Percentiles rank a stretch among this genome's conserved stretches.
Evolutionary conservation across 2,329 filamentous ascomycete genomes (phyloP).

Genomic region (Aspergillaceae sp.): DNA sequence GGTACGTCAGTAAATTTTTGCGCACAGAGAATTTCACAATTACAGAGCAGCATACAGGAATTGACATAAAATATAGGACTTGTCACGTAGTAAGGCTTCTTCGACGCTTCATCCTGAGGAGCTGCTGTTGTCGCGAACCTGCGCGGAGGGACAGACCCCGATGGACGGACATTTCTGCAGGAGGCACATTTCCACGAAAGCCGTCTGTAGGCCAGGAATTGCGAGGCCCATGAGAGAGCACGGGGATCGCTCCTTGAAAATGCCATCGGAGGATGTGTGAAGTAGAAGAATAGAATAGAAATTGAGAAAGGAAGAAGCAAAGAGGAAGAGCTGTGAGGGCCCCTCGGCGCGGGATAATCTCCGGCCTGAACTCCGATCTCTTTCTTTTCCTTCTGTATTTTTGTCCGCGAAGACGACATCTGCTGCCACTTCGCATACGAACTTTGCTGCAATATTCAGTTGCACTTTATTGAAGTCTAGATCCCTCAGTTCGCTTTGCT

Average conservation of each 20-base stretch:
- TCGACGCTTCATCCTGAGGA: constrained; percentile 9
- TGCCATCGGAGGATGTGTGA: constrained; percentile 14
- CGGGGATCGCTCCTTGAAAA: constrained; percentile 21
- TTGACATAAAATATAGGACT: constrained; percentile 99
- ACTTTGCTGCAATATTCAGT: not conserved
- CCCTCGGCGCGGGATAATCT: constrained; percentile 19
- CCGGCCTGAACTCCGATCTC: constrained; percentile 27
- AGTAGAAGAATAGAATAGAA: too few relatives aligned
- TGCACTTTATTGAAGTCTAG: too few relatives aligned
- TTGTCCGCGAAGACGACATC: not conserved
- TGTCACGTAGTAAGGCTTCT: constrained; percentile 89
- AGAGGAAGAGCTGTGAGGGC: constrained; percentile 9
- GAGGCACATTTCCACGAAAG: constrained; percentile 24
- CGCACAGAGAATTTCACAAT: not conserved
- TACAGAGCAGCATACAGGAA: constrained; percentile 50
- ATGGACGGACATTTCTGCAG: constrained; percentile 16
- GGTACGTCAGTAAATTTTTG: constrained; percentile 1
- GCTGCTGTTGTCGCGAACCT: constrained; percentile 22
- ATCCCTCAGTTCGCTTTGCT: not conserved
- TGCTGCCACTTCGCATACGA: not conserved
- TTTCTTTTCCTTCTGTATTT: not conserved
- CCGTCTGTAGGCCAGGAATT: constrained; percentile 13
- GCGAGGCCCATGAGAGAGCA: constrained; percentile 23
- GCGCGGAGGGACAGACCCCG: constrained; percentile 13
- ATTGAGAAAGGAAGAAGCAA: not conserved